Conservation (phyloP, 441 rosid genomes). For the Euphorbia schlechtendalii region DNA sequence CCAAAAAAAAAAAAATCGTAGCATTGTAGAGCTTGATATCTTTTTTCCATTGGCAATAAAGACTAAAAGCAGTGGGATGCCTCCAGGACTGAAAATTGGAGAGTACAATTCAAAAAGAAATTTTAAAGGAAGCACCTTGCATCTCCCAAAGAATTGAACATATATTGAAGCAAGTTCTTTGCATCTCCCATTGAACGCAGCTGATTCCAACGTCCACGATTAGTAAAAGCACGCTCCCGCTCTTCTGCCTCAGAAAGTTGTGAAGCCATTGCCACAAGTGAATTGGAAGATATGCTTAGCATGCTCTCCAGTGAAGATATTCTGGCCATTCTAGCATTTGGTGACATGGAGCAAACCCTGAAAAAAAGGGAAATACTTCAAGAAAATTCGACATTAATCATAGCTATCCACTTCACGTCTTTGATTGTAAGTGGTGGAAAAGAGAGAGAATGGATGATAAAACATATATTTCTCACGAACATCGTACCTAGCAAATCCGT, state of each 20-base stretch:
- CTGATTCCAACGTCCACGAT: conserved; percentile 96
- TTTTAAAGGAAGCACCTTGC: conserved; percentile 44
- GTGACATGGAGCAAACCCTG: conserved; percentile 80
- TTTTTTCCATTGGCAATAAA: not conserved
- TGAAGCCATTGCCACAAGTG: conserved; percentile 91
- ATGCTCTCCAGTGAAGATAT: conserved; percentile 87
- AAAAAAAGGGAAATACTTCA: conserved; percentile 18
- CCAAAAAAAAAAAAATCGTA: not conserved
- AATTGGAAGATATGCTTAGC: conserved; percentile 81
- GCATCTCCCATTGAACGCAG: conserved; percentile 96
- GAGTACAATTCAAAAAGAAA: conserved; percentile 9
- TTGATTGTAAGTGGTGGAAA: not conserved
- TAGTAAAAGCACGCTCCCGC: conserved; percentile 73
- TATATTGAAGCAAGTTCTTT: conserved; percentile 86
- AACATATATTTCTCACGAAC: conserved; percentile 3
- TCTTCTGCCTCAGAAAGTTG: conserved; percentile 98
- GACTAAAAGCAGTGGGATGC: not conserved
- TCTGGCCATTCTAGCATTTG: conserved; percentile 80
- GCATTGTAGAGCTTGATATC: not conserved
- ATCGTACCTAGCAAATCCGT: conserved; percentile 78
- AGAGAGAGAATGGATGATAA: not conserved
- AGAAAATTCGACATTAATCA: conserved; percentile 7
- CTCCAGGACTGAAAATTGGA: conserved; percentile 32
- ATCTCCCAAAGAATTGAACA: conserved; percentile 82
- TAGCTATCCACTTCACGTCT: conserved; percentile 1